Evolutionary conservation across 306 rosid genomes (phyloP).

Genomic region (Dryas drummondii): DNA sequence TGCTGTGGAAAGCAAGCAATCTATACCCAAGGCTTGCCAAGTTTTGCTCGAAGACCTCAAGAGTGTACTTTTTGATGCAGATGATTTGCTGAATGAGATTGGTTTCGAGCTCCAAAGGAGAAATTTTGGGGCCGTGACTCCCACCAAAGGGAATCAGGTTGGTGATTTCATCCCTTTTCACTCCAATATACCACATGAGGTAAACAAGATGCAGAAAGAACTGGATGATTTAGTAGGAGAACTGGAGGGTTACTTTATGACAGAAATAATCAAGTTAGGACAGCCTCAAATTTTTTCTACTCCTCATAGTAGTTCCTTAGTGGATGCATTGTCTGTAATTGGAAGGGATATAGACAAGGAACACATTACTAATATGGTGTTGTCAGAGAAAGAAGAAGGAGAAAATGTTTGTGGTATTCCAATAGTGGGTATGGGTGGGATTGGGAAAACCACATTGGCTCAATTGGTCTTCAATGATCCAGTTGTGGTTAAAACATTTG

Average conservation of each 20-base stretch:
- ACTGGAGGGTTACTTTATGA: neutral
- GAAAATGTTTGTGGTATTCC: conserved; percentile 1
- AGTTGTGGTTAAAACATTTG: neutral
- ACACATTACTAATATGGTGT: neutral
- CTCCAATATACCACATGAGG: neutral
- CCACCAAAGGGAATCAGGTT: neutral
- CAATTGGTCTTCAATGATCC: neutral
- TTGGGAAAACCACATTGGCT: conserved; percentile 11
- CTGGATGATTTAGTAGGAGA: neutral
- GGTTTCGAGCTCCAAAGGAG: neutral
- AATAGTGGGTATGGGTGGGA: conserved; percentile 5
- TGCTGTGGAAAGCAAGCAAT: neutral
- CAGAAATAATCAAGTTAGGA: neutral
- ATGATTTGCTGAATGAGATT: neutral
- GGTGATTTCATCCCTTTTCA: neutral
- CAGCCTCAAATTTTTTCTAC: neutral
- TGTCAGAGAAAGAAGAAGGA: neutral
- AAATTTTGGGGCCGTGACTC: neutral
- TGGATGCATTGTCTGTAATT: neutral
- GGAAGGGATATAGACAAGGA: conserved; percentile 5
- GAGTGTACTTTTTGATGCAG: neutral
- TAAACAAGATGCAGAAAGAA: neutral
- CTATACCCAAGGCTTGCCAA: neutral
- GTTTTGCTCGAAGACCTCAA: neutral
- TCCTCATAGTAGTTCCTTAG: neutral